Conservation (phyloP, 176 grass and related monocot genomes). For the Ampelocalamus luodianensis region DNA sequence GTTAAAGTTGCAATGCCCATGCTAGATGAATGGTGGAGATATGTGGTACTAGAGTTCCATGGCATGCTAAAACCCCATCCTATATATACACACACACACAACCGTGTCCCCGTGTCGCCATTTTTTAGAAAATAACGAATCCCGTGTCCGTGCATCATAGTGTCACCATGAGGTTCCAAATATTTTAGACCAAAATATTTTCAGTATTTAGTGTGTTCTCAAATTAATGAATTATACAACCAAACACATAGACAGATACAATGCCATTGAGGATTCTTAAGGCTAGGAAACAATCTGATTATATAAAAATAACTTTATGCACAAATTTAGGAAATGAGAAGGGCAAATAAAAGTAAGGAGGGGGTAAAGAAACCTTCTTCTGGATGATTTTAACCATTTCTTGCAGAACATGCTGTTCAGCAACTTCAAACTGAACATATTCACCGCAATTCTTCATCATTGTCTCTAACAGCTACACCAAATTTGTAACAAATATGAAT, state of each 20-base stretch:
- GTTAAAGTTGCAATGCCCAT: no score
- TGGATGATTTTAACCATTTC: constrained; percentile 97
- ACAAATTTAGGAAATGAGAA: not conserved
- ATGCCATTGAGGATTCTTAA: not conserved
- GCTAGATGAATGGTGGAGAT: no score
- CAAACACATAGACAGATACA: constrained; percentile 16
- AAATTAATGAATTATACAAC: not conserved
- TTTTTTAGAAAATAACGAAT: no score
- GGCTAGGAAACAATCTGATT: not conserved
- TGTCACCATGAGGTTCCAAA: no score
- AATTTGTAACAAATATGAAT: constrained; percentile 27
- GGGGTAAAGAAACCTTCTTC: constrained; percentile 65
- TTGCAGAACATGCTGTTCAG: constrained; percentile 69
- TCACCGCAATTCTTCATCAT: constrained; percentile 92
- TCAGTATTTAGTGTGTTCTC: not conserved
- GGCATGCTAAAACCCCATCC: no score
- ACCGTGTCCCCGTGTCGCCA: no score
- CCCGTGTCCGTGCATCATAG: no score
- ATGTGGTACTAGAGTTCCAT: no score
- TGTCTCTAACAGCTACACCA: constrained; percentile 87
- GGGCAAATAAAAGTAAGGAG: not conserved
- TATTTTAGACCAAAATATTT: no score
- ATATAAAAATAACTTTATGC: not conserved
- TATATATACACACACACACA: no score
- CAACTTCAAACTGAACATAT: constrained; percentile 79